Percentiles rank a stretch among this genome's conserved stretches.
phyloP scores from a whole-genome alignment of 2,329 filamentous ascomycete species.

The Chaetomium sp. region DNA sequence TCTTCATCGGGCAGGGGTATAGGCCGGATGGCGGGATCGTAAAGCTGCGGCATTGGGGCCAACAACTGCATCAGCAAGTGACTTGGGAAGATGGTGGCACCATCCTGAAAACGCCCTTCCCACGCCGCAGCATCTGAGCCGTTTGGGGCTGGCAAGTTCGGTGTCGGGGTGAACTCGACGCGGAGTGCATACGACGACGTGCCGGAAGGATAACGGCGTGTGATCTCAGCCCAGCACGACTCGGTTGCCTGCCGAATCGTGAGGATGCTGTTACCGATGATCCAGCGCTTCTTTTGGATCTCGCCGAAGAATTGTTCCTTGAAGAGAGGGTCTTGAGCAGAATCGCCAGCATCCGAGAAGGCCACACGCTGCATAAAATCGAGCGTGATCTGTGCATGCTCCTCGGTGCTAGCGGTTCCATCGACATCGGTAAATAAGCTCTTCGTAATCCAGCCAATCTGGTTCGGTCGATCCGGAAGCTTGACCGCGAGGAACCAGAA shows the following conservation, averaged over 20 bases:
- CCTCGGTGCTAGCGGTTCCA: constrained; percentile 76
- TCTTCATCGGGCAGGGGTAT: constrained; percentile 75
- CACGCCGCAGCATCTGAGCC: constrained; percentile 51
- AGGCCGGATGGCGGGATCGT: constrained; percentile 63
- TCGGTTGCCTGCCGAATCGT: constrained; percentile 71
- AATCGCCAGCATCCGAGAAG: constrained; percentile 83
- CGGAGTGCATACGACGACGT: constrained; percentile 62
- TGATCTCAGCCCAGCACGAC: constrained; percentile 70
- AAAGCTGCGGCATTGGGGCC: constrained; percentile 61
- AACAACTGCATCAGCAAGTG: constrained; percentile 72
- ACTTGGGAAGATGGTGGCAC: constrained; percentile 68
- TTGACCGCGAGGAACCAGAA: constrained; percentile 96
- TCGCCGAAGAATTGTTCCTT: constrained; percentile 65
- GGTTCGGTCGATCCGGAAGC: constrained; percentile 76
- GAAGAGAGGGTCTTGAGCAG: constrained; percentile 66
- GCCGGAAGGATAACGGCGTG: constrained; percentile 71
- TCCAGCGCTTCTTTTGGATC: constrained; percentile 68
- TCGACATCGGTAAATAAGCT: constrained; percentile 79
- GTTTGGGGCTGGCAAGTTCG: constrained; percentile 28
- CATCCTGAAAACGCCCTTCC: constrained; percentile 54
- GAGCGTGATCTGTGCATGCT: constrained; percentile 89
- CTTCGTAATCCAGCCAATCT: constrained; percentile 88
- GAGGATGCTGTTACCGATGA: constrained; percentile 73
- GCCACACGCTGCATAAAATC: constrained; percentile 92
- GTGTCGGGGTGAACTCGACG: constrained; percentile 56